These are phyloP conservation scores for Asterionellopsis glacialis DNA, from an alignment of 108 stramenopile species.

Conservation along the genomic window DNA sequence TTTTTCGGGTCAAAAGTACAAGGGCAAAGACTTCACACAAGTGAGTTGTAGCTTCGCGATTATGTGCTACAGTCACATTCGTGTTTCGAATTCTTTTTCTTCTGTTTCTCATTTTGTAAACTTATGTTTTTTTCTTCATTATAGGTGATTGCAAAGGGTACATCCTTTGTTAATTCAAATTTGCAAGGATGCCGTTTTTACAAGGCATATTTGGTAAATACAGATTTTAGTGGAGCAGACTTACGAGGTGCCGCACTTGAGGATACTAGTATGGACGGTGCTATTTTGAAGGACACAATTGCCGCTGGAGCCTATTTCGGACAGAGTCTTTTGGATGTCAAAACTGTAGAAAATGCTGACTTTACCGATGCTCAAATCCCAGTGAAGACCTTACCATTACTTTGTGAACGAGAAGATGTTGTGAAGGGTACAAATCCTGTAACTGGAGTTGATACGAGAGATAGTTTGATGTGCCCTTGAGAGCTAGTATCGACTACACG, in stretches of 20 bases:
- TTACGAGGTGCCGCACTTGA: conserved; percentile 75
- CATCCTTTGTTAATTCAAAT: conserved; percentile 68
- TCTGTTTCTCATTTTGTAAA: background rate
- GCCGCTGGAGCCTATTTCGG: conserved; percentile 77
- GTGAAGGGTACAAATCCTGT: conserved; percentile 87
- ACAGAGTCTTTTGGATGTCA: conserved; percentile 55
- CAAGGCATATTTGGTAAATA: conserved; percentile 79
- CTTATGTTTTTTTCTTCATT: no score
- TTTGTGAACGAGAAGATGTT: conserved; percentile 65
- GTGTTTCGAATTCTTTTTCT: background rate
- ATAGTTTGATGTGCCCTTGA: conserved; percentile 80
- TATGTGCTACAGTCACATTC: background rate
- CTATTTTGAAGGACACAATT: conserved; percentile 52
- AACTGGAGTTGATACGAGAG: conserved; percentile 90
- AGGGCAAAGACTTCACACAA: conserved; percentile 87
- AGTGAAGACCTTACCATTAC: conserved; percentile 45
- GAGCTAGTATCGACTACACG: no score
- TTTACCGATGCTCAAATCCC: conserved; percentile 86
- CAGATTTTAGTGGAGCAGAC: conserved; percentile 73
- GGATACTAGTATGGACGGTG: conserved; percentile 77
- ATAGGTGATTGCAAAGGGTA: conserved; percentile 68
- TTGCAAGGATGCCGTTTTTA: conserved; percentile 82
- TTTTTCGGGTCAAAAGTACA: conserved; percentile 68
- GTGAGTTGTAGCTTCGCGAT: conserved; percentile 12
- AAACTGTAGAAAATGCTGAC: conserved; percentile 59